A percentile compares a stretch with the other conserved stretches of the same genome.
Conservation (phyloP, 2,329 filamentous ascomycete genomes). For the Colletotrichum cereale region DNA sequence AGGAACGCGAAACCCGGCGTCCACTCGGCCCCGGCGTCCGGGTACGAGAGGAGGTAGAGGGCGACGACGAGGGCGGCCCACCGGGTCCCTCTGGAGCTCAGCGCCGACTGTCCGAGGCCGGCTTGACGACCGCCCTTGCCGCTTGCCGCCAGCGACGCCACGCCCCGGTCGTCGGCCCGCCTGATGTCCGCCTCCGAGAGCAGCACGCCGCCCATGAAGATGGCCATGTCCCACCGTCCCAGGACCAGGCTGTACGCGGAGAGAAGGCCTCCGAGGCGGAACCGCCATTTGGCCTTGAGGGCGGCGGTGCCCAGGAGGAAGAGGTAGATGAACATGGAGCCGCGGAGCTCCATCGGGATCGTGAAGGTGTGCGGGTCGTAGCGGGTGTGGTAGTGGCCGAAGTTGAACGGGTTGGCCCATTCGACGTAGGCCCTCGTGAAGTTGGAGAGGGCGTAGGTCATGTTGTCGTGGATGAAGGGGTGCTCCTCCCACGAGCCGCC, state of each 20-base stretch:
- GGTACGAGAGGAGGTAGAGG: constrained; percentile 55
- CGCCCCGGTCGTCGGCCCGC: constrained; percentile 38
- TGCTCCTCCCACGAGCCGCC: constrained; percentile 58
- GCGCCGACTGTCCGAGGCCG: constrained; percentile 30
- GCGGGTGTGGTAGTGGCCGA: constrained; percentile 53
- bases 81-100: constrained; percentile 42
- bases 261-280: constrained; percentile 47
- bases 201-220: constrained; percentile 53
- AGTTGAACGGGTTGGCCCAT: constrained; percentile 58
- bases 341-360: constrained; percentile 57
- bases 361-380: constrained; percentile 58
- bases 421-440: constrained; percentile 53
- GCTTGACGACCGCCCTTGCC: constrained; percentile 21
- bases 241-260: constrained; percentile 51
- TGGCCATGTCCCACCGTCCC: constrained; percentile 56
- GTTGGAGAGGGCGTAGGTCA: constrained; percentile 53
- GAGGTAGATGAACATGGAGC: constrained; percentile 56
- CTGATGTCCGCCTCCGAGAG: constrained; percentile 54
- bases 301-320: constrained; percentile 55
- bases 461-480: constrained; percentile 54
- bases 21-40: constrained; percentile 53
- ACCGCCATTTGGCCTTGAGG: constrained; percentile 51
- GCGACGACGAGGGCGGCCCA: constrained; percentile 49
- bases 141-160: constrained; percentile 39
- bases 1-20: constrained; percentile 54